Percentiles rank a stretch among this genome's conserved stretches.
Conservation (phyloP, 1,284 basidiomycete genomes). For the Veloboletus limbatus region DNA sequence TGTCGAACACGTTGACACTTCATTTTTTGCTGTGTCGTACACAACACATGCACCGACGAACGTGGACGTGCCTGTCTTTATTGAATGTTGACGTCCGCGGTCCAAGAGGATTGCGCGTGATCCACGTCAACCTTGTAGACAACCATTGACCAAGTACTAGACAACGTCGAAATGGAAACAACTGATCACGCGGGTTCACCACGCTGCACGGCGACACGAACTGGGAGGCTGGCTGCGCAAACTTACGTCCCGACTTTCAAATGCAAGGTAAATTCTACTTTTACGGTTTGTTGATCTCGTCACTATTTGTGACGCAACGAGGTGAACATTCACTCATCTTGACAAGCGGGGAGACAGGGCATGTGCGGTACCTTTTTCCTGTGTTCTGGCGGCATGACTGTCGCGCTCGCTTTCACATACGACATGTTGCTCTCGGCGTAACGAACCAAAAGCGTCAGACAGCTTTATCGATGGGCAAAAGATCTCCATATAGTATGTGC, state of each 20-base stretch:
- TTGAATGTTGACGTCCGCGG: no score
- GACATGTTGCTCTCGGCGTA: background rate
- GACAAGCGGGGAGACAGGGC: conserved; percentile 3
- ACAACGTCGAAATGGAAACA: no score
- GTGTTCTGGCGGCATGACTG: background rate
- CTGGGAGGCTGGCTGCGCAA: no score
- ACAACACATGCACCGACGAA: no score
- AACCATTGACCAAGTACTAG: no score
- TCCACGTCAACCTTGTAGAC: no score
- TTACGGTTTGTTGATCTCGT: conserved; percentile 6
- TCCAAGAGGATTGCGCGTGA: no score
- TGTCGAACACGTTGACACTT: no score
- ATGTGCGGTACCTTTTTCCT: conserved; percentile 10
- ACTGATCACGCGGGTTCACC: no score
- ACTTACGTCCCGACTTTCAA: conserved; percentile 10
- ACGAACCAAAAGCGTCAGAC: conserved; percentile 13
- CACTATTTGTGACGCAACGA: conserved; percentile 18
- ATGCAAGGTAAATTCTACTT: conserved; percentile 8
- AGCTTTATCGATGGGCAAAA: conserved; percentile 22
- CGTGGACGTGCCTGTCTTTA: no score
- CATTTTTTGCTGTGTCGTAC: no score
- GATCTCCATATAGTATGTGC: conserved; percentile 4
- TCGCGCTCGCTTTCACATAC: conserved; percentile 2
- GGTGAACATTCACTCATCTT: conserved; percentile 2
- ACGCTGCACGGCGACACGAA: no score